phyloP scores from a whole-genome alignment of 108 stramenopile species.

The Asterionellopsis glacialis region DNA sequence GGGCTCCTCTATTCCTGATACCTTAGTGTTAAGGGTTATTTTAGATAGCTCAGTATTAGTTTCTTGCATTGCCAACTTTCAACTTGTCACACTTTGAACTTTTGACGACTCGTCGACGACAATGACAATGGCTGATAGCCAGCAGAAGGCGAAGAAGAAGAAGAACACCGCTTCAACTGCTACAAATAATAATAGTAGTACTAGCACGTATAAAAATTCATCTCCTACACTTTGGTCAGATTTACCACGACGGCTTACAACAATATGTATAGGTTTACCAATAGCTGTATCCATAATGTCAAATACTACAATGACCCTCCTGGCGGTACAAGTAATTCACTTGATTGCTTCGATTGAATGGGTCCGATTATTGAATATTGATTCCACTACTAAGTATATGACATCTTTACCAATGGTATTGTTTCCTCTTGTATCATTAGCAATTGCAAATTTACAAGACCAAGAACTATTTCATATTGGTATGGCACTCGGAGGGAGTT shows the following conservation, averaged over 20 bases:
- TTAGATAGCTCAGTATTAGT: too few species aligned
- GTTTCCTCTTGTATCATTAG: conserved; percentile 10
- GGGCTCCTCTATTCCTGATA: too few species aligned
- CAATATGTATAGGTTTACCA: conserved; percentile 70
- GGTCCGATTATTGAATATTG: conserved; percentile 9
- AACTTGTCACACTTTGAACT: too few species aligned
- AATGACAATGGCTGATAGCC: too few species aligned
- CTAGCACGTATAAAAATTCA: too few species aligned
- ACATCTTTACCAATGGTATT: background rate
- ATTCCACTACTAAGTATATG: background rate
- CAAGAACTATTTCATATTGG: conserved; percentile 11
- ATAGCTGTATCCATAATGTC: conserved; percentile 44
- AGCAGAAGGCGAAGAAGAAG: too few species aligned
- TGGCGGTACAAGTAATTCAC: conserved; percentile 66
- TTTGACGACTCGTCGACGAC: too few species aligned
- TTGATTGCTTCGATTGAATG: conserved; percentile 46
- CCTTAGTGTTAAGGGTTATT: too few species aligned
- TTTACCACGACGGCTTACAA: conserved; percentile 63
- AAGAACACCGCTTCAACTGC: too few species aligned
- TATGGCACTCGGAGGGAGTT: conserved; percentile 40
- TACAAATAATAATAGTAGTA: too few species aligned
- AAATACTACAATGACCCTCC: conserved; percentile 20
- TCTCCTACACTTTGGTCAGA: conserved; percentile 25
- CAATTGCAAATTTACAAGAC: conserved; percentile 6
- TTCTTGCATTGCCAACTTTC: too few species aligned